phyloP scores from a whole-genome alignment of 2,329 filamentous ascomycete species.

The Fusarium nodosum region DNA sequence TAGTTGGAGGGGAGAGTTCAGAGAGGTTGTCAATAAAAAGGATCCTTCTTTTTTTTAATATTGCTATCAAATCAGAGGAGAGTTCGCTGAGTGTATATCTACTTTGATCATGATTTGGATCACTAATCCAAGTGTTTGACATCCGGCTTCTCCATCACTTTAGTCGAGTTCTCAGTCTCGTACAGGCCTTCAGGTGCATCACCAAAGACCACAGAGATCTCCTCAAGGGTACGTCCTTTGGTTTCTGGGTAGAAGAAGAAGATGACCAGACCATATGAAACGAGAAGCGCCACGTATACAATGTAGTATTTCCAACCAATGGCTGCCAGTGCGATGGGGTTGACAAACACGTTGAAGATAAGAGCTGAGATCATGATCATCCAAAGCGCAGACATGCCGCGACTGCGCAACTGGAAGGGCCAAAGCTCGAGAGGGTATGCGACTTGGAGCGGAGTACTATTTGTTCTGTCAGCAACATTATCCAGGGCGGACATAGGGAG shows the following conservation, averaged over 20 bases:
- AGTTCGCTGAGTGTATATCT: too few relatives aligned
- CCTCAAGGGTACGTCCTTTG: constrained; percentile 13
- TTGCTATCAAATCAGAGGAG: not conserved
- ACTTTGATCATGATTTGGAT: not conserved
- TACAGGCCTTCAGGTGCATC: constrained; percentile 26
- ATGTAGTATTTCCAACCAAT: constrained; percentile 32
- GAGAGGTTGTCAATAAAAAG: not conserved
- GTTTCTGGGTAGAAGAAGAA: constrained; percentile 31
- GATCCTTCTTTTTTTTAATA: accelerated
- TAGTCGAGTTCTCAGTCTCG: constrained; percentile 7
- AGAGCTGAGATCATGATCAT: constrained; percentile 26
- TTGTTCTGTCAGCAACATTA: not conserved
- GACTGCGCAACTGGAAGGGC: constrained; percentile 27
- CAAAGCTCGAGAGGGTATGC: constrained; percentile 25
- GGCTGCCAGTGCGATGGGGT: constrained; percentile 6
- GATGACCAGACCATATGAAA: constrained; percentile 19
- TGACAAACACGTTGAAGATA: constrained; percentile 28
- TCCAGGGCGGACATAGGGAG: not conserved
- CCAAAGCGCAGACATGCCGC: constrained; percentile 24
- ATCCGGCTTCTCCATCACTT: constrained; percentile 19
- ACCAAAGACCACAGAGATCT: constrained; percentile 21
- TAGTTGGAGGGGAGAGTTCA: not conserved
- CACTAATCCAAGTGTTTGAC: constrained; percentile 23
- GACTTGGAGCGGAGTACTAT: constrained; percentile 20
- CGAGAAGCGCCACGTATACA: constrained; percentile 17